A percentile compares a stretch with the other conserved stretches of the same genome.
phyloP scores from a whole-genome alignment of 2,329 filamentous ascomycete species.

The Talaromyces rugulosus region DNA sequence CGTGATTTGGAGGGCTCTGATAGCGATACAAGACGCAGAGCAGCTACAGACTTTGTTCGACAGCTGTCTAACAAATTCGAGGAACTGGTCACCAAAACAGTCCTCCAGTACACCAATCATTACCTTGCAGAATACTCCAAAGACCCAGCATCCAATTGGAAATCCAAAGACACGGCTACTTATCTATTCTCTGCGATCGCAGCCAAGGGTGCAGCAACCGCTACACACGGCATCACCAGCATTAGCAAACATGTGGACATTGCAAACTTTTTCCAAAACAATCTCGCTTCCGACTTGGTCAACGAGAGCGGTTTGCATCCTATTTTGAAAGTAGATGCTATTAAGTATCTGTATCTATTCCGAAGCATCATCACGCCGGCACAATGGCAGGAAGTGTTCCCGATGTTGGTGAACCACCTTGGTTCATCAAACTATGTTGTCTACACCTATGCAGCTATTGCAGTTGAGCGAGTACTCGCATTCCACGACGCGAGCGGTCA shows the following conservation, averaged over 20 bases:
- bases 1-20: slow-evolving; percentile 94
- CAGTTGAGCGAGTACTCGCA: slow-evolving; percentile 87
- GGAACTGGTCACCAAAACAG: slow-evolving; percentile 76
- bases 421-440: slow-evolving; percentile 90
- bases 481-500: slow-evolving; percentile 71
- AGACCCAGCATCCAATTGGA: slow-evolving; percentile 71
- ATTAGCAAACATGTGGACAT: slow-evolving; percentile 86
- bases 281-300: slow-evolving; percentile 85
- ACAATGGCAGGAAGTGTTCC: slow-evolving; percentile 87
- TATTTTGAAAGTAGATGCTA: slow-evolving; percentile 92
- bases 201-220: slow-evolving; percentile 82
- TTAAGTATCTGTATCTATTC: slow-evolving; percentile 97
- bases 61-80: slow-evolving; percentile 89
- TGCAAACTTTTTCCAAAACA: slow-evolving; percentile 88
- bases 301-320: slow-evolving; percentile 66
- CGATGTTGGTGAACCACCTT: slow-evolving; percentile 85
- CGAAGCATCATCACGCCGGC: slow-evolving; percentile 88
- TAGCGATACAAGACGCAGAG: slow-evolving; percentile 84
- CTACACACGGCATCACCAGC: slow-evolving; percentile 82
- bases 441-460: slow-evolving; percentile 95
- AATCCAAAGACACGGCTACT: slow-evolving; percentile 95
- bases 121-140: slow-evolving; percentile 73
- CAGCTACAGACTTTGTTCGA: slow-evolving; percentile 89
- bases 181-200: slow-evolving; percentile 94
- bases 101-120: slow-evolving; percentile 79